These are phyloP conservation scores for Pseudoscleropodium purum DNA, from an alignment of 225 moss, liverwort and hornwort genomes.

Conservation along the genomic window DNA sequence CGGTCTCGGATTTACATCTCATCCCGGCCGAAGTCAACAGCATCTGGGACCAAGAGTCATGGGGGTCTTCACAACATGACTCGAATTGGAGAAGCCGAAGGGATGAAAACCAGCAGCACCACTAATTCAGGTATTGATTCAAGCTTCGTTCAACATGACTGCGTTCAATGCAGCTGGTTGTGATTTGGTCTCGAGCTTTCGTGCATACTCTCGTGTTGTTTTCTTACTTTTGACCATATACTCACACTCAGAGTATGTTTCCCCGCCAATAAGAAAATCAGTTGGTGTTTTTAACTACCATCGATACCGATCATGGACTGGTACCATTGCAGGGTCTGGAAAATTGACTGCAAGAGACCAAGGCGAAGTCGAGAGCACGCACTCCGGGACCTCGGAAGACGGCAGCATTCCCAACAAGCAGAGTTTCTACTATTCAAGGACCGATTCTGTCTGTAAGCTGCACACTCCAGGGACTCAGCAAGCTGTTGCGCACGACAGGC, in stretches of 20 bases:
- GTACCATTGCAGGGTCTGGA: background rate
- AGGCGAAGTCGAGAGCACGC: slow-evolving; percentile 8
- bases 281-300: background rate
- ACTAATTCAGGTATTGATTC: background rate
- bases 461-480: slow-evolving; percentile 4
- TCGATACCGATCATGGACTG: background rate
- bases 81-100: slow-evolving; percentile 9
- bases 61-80: background rate
- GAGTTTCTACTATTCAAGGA: slow-evolving; percentile 11
- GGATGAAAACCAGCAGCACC: background rate
- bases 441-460: slow-evolving; percentile 14
- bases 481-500: background rate
- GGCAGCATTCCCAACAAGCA: slow-evolving; percentile 10
- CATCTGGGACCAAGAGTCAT: background rate
- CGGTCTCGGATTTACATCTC: slow-evolving; percentile 22
- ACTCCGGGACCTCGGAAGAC: slow-evolving; percentile 21
- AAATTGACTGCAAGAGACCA: slow-evolving; percentile 1
- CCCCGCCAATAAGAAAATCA: background rate
- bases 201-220: too few species aligned
- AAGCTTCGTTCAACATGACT: too few species aligned
- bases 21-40: slow-evolving; percentile 1
- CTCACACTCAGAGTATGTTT: background rate
- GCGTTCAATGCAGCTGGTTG: background rate
- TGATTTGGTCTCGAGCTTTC: background rate
- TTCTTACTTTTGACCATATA: background rate